Base-by-base conservation (phyloP, 371 early-diverging fungal species). In the Actinomucor elegans region DNA sequence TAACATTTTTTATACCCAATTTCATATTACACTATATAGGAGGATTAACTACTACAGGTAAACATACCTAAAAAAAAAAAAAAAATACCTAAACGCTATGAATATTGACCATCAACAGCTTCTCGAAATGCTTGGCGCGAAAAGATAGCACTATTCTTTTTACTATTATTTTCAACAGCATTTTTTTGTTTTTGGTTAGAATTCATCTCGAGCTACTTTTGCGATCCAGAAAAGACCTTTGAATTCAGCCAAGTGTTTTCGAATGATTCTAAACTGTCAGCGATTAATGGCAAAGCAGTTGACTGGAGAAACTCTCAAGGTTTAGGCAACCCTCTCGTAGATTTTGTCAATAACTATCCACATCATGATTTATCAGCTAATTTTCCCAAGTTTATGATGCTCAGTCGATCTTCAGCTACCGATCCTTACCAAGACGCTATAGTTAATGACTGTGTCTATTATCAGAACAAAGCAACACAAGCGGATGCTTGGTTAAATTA, bases 51-150 rank as follows among this genome's bases (percentile, higher is more conserved):
- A 69, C 64, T 49, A 45, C 63, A 47, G 66, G 75, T 64, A 68
- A n/a, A n/a, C n/a, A n/a, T n/a, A n/a, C n/a, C n/a, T n/a, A n/a
- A n/a, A n/a, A n/a, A n/a, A n/a, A n/a, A n/a, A n/a, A n/a, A n/a
- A n/a, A n/a, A n/a, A n/a, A n/a, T n/a, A n/a, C n/a, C n/a, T n/a
- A n/a, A n/a, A n/a, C n/a, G n/a, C 11, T 34, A 4, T 40, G 5
- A 12, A 8, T 23, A 23, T 21, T 35, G 2, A 17, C 14, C 23
- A 8, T 21, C 20, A 29, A 18, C 21, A 77, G 78, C 58, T 20
- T 61, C 67, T 42, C 70, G 78, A 15, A 67, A 57, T 21, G 70
- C 71, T 27, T 77, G 74, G 74, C 62, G 75, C 34, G 79, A 78
- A 64, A 78, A 78, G 52, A 60, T 78, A n/a, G 66, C 75, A 0